phyloP scores from a whole-genome alignment of 176 grass and related monocot species.

The Carex cristatella region DNA sequence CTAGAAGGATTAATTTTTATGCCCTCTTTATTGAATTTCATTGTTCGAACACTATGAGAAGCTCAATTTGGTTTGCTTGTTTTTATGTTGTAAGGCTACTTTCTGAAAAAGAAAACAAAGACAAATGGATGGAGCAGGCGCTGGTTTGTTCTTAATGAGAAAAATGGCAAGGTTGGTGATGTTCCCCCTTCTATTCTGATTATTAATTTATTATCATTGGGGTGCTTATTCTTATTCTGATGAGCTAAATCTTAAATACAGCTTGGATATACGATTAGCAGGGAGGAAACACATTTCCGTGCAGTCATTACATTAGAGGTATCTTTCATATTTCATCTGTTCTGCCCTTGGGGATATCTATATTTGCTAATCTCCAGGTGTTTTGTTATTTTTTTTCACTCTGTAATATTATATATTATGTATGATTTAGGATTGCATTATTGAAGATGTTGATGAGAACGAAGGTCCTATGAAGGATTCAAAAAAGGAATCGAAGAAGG shows the following conservation, averaged over 20 bases:
- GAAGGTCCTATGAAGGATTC: constrained; percentile 59
- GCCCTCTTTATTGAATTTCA: not conserved
- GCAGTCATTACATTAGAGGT: constrained; percentile 82
- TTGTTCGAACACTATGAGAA: not conserved
- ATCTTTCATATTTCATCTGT: not conserved
- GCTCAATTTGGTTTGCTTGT: constrained; percentile 14
- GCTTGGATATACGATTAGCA: constrained; percentile 94
- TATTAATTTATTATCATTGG: not conserved
- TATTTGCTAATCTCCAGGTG: not conserved
- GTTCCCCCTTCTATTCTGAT: constrained; percentile 12
- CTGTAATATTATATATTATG: constrained; percentile 6
- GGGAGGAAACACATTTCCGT: constrained; percentile 75
- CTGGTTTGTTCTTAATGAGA: constrained; percentile 93
- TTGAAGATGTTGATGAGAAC: constrained; percentile 65
- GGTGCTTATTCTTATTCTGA: constrained; percentile 15
- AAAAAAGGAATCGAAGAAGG: constrained; percentile 62
- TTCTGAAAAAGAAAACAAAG: constrained; percentile 70
- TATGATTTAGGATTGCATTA: constrained; percentile 52
- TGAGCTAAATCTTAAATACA: constrained; percentile 19
- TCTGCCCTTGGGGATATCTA: not conserved
- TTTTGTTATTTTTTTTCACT: not conserved
- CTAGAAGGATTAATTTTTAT: not conserved
- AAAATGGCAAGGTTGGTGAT: constrained; percentile 64
- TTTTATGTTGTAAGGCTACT: constrained; percentile 45
- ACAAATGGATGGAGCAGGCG: constrained; percentile 71